phyloP scores from a whole-genome alignment of 306 rosid genomes.

The Corylus americana region DNA sequence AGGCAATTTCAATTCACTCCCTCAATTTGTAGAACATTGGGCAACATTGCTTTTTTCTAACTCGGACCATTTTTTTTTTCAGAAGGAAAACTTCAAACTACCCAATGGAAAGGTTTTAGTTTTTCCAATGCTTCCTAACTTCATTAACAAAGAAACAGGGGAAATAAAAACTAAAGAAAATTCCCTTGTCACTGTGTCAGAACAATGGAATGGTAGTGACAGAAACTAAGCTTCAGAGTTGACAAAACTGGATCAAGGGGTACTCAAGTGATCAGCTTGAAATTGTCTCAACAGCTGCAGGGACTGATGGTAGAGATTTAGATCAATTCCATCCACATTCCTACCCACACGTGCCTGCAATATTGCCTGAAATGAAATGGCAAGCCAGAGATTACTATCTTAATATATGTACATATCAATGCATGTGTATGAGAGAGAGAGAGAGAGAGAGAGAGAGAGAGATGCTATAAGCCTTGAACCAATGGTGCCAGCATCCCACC shows the following conservation, averaged over 20 bases:
- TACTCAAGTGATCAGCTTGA: slow-evolving; percentile 57
- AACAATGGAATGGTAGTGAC: too few relatives aligned
- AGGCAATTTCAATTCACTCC: too few relatives aligned
- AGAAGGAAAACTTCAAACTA: too few relatives aligned
- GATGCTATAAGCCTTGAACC: background rate
- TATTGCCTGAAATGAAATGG: slow-evolving; percentile 56
- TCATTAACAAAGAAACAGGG: too few relatives aligned
- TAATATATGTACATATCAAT: slow-evolving; percentile 12
- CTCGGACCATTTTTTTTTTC: too few relatives aligned
- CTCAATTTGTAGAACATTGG: too few relatives aligned
- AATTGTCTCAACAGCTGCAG: slow-evolving; percentile 67
- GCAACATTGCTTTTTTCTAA: too few relatives aligned
- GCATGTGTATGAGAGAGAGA: background rate
- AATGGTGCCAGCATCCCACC: slow-evolving; percentile 41
- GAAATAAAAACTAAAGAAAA: too few relatives aligned
- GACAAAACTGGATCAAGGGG: slow-evolving; percentile 26
- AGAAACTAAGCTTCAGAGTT: too few relatives aligned
- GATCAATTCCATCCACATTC: slow-evolving; percentile 90
- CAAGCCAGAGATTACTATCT: slow-evolving; percentile 9
- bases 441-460: slow-evolving; percentile 3
- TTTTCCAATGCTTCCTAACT: too few relatives aligned
- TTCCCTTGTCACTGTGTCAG: too few relatives aligned
- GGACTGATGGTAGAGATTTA: slow-evolving; percentile 78
- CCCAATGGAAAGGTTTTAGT: too few relatives aligned
- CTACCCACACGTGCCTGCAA: slow-evolving; percentile 80